Evolutionary conservation across 2,329 filamentous ascomycete genomes (phyloP).

Genomic region (Xylaria sp.): DNA sequence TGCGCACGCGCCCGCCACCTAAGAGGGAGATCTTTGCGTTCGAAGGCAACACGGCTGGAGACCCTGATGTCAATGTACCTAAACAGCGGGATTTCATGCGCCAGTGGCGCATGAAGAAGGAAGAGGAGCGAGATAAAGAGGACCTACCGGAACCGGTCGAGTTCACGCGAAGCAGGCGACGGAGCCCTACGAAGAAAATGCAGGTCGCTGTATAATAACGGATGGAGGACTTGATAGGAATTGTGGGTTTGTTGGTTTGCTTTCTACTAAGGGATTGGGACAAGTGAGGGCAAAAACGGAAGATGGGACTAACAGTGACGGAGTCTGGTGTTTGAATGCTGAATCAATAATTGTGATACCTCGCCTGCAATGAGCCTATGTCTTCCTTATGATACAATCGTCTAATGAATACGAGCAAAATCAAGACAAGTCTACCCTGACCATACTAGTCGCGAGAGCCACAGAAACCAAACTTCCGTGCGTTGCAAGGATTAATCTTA

Average conservation of each 20-base stretch:
- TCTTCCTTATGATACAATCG: conserved; percentile 39
- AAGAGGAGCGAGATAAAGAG: neutral
- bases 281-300: neutral
- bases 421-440: conserved; percentile 23
- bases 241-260: neutral
- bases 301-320: neutral
- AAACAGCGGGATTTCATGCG: conserved; percentile 63
- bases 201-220: conserved; percentile 25
- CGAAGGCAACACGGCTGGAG: conserved; percentile 6
- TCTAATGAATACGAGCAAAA: conserved; percentile 40
- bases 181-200: conserved; percentile 8
- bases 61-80: conserved; percentile 53
- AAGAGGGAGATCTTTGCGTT: conserved; percentile 64
- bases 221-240: neutral
- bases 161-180: neutral
- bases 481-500: conserved; percentile 13
- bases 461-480: conserved; percentile 26
- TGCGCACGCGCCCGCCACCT: conserved; percentile 71
- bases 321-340: conserved; percentile 11
- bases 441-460: conserved; percentile 14
- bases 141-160: neutral
- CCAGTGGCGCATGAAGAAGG: conserved; percentile 50
- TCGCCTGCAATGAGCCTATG: conserved; percentile 33
- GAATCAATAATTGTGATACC: conserved; percentile 36
- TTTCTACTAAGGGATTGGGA: neutral